Evolutionary conservation across 2,329 filamentous ascomycete species (phyloP).

Genomic region (Penicillium sp.): DNA sequence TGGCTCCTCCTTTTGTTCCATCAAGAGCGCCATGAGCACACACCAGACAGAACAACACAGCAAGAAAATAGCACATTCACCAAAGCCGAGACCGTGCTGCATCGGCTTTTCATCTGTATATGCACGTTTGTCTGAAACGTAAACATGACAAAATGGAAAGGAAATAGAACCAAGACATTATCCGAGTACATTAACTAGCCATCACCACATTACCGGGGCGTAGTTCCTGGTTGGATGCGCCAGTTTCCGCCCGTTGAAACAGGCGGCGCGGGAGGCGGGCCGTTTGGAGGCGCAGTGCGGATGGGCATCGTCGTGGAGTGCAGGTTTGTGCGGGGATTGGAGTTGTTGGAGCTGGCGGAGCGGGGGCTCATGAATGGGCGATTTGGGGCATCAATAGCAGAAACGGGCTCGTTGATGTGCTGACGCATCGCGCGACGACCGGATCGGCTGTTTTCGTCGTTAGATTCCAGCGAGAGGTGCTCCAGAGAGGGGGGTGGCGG

Average conservation of each 20-base stretch:
- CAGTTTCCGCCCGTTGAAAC: conserved; percentile 28
- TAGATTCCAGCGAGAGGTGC: conserved; percentile 45
- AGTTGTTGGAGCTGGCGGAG: conserved; percentile 40
- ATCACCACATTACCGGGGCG: neutral
- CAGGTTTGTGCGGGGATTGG: conserved; percentile 34
- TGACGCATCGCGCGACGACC: conserved; percentile 30
- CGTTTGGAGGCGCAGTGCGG: conserved; percentile 59
- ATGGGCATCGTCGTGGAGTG: conserved; percentile 63
- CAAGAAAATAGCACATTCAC: neutral
- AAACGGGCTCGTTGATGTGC: conserved; percentile 35
- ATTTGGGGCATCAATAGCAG: conserved; percentile 39
- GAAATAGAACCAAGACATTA: neutral
- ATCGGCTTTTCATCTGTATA: neutral
- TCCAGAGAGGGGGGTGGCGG: conserved; percentile 43
- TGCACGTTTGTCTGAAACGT: neutral
- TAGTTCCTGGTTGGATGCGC: conserved; percentile 23
- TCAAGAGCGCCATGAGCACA: neutral
- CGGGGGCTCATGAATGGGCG: conserved; percentile 40
- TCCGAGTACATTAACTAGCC: neutral
- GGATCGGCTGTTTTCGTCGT: conserved; percentile 29
- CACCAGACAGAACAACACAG: neutral
- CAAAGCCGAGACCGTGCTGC: neutral
- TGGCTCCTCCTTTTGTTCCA: neutral
- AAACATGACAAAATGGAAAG: neutral
- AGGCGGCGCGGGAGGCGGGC: conserved; percentile 59